A percentile compares a stretch with the other conserved stretches of the same genome.
These are phyloP conservation scores for Earliella scabrosa DNA, from an alignment of 1,284 basidiomycete species.

Conservation along the genomic window DNA sequence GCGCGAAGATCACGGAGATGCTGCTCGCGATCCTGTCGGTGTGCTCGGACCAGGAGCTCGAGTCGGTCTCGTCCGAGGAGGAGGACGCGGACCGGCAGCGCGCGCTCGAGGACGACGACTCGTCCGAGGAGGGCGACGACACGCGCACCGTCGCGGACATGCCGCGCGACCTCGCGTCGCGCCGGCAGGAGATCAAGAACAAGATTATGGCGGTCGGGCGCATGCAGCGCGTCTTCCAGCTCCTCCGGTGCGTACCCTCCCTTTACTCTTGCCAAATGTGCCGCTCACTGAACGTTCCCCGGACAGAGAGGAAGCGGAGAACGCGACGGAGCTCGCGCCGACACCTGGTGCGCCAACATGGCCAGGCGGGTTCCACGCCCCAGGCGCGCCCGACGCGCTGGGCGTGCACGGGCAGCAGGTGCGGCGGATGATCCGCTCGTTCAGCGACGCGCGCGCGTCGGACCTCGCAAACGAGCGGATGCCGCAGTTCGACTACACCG, in stretches of 20 bases:
- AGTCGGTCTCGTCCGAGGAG: conserved; percentile 52
- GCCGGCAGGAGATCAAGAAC: conserved; percentile 88
- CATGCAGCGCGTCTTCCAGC: conserved; percentile 90
- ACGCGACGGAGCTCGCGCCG: conserved; percentile 79
- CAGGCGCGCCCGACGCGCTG: conserved; percentile 56
- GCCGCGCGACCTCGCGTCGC: conserved; percentile 46
- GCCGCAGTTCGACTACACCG: conserved; percentile 59
- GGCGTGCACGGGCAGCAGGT: conserved; percentile 65
- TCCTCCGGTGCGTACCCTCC: conserved; percentile 68
- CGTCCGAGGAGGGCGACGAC: conserved; percentile 41
- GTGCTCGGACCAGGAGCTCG: conserved; percentile 94
- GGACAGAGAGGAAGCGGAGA: conserved; percentile 90
- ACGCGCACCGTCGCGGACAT: conserved; percentile 36
- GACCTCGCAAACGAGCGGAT: conserved; percentile 95
- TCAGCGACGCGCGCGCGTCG: conserved; percentile 93
- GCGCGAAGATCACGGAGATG: conserved; percentile 98
- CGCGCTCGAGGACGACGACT: conserved; percentile 19
- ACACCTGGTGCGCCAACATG: conserved; percentile 44
- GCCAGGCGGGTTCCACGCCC: conserved; percentile 44
- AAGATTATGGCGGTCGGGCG: conserved; percentile 94
- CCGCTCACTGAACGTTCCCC: not conserved
- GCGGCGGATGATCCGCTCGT: conserved; percentile 84
- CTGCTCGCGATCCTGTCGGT: conserved; percentile 92
- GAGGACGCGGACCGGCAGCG: conserved; percentile 34
- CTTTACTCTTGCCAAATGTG: conserved; percentile 1